phyloP scores from a whole-genome alignment of 2,329 filamentous ascomycete species.

The Ophiostoma piceae region DNA sequence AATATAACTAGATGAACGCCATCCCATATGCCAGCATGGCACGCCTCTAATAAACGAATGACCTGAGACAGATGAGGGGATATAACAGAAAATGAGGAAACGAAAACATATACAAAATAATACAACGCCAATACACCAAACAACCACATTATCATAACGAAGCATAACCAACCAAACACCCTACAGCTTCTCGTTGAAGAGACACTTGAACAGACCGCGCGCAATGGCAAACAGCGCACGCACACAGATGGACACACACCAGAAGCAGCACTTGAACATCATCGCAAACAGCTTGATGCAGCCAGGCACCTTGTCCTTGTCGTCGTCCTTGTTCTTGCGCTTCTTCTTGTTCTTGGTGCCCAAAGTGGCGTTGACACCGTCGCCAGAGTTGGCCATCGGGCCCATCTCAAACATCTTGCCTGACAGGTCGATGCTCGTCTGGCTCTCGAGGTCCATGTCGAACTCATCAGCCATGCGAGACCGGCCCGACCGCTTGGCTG shows the following conservation, averaged over 20 bases:
- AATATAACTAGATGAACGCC: not conserved
- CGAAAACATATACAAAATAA: not conserved
- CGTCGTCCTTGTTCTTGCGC: constrained; percentile 33
- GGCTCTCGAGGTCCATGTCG: constrained; percentile 60
- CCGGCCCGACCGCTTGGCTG: constrained; percentile 24
- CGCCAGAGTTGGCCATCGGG: constrained; percentile 7
- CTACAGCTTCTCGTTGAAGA: constrained; percentile 42
- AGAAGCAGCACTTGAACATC: constrained; percentile 54
- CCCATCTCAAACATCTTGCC: constrained; percentile 39
- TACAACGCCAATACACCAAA: not conserved
- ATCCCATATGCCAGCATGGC: not conserved
- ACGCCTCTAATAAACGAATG: constrained; percentile 8
- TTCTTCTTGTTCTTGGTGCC: not conserved
- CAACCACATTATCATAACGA: not conserved
- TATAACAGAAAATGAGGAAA: constrained; percentile 7
- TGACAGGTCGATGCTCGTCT: constrained; percentile 43
- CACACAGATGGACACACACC: constrained; percentile 52
- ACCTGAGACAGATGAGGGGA: constrained; percentile 3
- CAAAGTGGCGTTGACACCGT: not conserved
- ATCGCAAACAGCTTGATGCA: constrained; percentile 46
- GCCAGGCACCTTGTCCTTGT: constrained; percentile 47
- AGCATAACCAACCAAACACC: not conserved
- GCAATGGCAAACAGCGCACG: constrained; percentile 50
- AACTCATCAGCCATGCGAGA: constrained; percentile 49
- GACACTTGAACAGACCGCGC: constrained; percentile 47